Percentiles rank a stretch among this genome's conserved stretches.
These are phyloP conservation scores for Trichoderma lentiforme DNA, from an alignment of 2,329 filamentous ascomycete genomes.

Conservation along the genomic window DNA sequence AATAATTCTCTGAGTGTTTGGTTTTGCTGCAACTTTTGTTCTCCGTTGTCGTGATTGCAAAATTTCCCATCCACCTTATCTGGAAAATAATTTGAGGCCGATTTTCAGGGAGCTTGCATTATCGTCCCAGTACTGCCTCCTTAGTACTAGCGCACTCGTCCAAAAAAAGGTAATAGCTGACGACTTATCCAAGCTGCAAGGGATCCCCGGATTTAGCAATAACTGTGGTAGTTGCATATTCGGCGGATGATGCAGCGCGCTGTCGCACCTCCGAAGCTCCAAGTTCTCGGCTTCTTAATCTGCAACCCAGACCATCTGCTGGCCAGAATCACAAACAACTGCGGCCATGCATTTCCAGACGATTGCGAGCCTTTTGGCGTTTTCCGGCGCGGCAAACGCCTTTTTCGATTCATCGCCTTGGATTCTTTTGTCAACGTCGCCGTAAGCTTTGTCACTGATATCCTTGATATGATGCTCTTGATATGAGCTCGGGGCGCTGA, in stretches of 20 bases:
- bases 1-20: not conserved
- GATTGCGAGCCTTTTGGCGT: slow-evolving; percentile 49
- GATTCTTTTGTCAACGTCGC: slow-evolving; percentile 77
- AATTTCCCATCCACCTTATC: not conserved
- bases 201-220: slow-evolving; percentile 7
- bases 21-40: not conserved
- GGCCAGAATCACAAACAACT: slow-evolving; percentile 1
- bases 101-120: not conserved
- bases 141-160: not conserved
- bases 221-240: slow-evolving; percentile 3
- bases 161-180: not conserved
- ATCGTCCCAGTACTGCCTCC: not conserved
- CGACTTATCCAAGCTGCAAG: not conserved
- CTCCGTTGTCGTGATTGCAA: not conserved
- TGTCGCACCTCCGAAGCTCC: slow-evolving; percentile 11
- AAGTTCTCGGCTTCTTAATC: not conserved
- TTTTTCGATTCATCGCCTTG: slow-evolving; percentile 88
- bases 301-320: slow-evolving; percentile 1
- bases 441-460: slow-evolving; percentile 54
- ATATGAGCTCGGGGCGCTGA: slow-evolving; percentile 11
- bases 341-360: slow-evolving; percentile 17
- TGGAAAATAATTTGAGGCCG: not conserved
- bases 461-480: not conserved
- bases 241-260: slow-evolving; percentile 5
- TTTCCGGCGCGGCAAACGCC: slow-evolving; percentile 61